Evolutionary conservation across 768 basidiomycete species (phyloP), one percentile per base, ranked within the genome.

Genomic region (Chlorophyllum brunneum): DNA sequence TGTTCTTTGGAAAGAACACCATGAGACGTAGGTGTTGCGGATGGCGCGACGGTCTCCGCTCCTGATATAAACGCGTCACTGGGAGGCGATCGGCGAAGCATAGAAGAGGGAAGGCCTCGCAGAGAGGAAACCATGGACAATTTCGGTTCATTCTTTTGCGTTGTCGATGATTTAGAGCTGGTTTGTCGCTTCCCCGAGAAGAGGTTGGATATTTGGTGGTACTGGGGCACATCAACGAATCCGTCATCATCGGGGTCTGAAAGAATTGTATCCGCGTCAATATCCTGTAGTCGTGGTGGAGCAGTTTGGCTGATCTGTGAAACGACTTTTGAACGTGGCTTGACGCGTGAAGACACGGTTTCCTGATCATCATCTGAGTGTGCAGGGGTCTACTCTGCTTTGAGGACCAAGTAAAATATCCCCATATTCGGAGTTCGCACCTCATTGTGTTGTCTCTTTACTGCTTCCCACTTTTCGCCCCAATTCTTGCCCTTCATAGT

Each of bases 401-500:
- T 36, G 40, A 37, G 57, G 18, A 16, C 27, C 6, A 9, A 52
- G 16, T 40, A 23, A 20, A 53, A 51, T 16, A 31, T 30, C 30
- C 41, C 11, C 31, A 42, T 23, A 30, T 20, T 26, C 5, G 11
- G 31, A 30, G 16, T 22, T 54, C 64, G 53, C 29, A 59, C 68
- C 56, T 77, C 74, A 10, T 71, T 73, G 57, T 81, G 64, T 57
- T 81, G 79, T 29, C 63, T 63, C 70, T 86, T 92, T 48, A 88
- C 82, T 56, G 72, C 72, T 29, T 71, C 71, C 92, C 92, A 95
- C 66, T 92, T 92, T 26, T 82, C 85, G 26, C 75, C 80, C 91
- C 92, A 95, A 61, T 80, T 86, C 51, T 73, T 74, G 8, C 88
- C 92, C 67, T 83, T 88, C 59, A 93, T 62, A 36, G 87, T 89